Conservation (phyloP, 257 asterid genomes). For the Solanum habrochaites region DNA sequence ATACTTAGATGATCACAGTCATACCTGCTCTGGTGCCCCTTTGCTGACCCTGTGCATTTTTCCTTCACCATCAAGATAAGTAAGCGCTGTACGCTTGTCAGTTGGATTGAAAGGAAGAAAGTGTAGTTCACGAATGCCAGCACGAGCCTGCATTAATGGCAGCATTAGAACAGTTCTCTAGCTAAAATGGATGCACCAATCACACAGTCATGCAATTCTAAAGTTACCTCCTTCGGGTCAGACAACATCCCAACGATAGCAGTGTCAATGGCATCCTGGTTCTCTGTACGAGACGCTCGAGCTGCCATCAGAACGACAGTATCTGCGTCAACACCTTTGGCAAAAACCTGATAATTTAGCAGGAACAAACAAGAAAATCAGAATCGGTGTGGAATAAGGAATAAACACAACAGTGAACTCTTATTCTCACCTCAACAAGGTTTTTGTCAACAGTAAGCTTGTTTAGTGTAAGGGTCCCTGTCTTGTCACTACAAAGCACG, state of each 20-base stretch:
- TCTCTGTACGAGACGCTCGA: conserved; percentile 88
- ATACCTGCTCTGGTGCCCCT: conserved; percentile 99
- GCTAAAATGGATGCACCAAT: background rate
- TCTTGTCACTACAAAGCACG: conserved; percentile 95
- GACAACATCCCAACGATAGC: conserved; percentile 97
- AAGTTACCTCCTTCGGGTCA: conserved; percentile 89
- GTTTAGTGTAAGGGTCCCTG: conserved; percentile 87
- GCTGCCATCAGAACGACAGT: conserved; percentile 98
- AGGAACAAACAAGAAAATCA: background rate
- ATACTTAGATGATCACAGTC: background rate
- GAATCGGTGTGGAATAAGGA: background rate
- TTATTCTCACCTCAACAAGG: conserved; percentile 68
- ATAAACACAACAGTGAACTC: background rate
- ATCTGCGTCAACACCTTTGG: conserved; percentile 84
- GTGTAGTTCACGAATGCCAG: conserved; percentile 86
- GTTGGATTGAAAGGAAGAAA: conserved; percentile 97
- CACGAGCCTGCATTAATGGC: conserved; percentile 54
- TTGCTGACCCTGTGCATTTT: conserved; percentile 97
- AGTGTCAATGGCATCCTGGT: conserved; percentile 92
- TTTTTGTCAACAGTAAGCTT: conserved; percentile 96
- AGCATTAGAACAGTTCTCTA: background rate
- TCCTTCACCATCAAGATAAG: conserved; percentile 72
- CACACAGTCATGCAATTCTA: background rate
- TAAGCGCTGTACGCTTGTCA: conserved; percentile 88
- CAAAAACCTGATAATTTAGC: conserved; percentile 43